A percentile compares a stretch with the other conserved stretches of the same genome.
These are phyloP conservation scores for Podila clonocystis DNA, from an alignment of 192 early-diverging fungal genomes.

Conservation along the genomic window DNA sequence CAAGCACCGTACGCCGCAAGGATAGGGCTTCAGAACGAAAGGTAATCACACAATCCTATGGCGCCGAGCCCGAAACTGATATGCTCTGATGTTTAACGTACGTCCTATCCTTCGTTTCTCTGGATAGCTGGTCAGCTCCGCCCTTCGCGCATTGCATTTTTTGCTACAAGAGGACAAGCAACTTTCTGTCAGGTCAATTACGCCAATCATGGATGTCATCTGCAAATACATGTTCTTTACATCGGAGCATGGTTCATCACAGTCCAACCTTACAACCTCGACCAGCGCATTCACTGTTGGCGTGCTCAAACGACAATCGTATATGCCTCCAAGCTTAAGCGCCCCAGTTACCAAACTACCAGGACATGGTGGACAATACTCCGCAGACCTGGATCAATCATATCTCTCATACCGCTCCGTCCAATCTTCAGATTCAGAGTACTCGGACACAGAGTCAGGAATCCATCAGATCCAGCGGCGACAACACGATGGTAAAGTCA, in stretches of 20 bases:
- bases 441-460: slow-evolving; percentile 59
- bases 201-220: slow-evolving; percentile 58
- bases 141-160: slow-evolving; percentile 65
- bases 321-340: slow-evolving; percentile 2
- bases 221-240: slow-evolving; percentile 61
- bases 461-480: slow-evolving; percentile 25
- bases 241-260: slow-evolving; percentile 18
- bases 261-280: background rate
- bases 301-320: slow-evolving; percentile 27
- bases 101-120: background rate
- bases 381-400: background rate
- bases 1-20: slow-evolving; percentile 8
- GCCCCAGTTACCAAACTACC: slow-evolving; percentile 3
- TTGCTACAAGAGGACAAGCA: slow-evolving; percentile 58
- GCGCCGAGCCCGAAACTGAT: no score
- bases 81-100: background rate
- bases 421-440: slow-evolving; percentile 63
- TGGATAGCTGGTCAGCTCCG: slow-evolving; percentile 59
- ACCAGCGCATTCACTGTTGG: slow-evolving; percentile 13
- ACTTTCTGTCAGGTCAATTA: slow-evolving; percentile 50
- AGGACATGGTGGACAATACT: background rate
- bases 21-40: slow-evolving; percentile 32
- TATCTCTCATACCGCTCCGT: background rate
- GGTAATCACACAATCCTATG: slow-evolving; percentile 5
- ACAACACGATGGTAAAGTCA: slow-evolving; percentile 59